A percentile compares a stretch with the other conserved stretches of the same genome.
Evolutionary conservation across 768 basidiomycete genomes (phyloP).

Genomic region (Lactifluus volemus): DNA sequence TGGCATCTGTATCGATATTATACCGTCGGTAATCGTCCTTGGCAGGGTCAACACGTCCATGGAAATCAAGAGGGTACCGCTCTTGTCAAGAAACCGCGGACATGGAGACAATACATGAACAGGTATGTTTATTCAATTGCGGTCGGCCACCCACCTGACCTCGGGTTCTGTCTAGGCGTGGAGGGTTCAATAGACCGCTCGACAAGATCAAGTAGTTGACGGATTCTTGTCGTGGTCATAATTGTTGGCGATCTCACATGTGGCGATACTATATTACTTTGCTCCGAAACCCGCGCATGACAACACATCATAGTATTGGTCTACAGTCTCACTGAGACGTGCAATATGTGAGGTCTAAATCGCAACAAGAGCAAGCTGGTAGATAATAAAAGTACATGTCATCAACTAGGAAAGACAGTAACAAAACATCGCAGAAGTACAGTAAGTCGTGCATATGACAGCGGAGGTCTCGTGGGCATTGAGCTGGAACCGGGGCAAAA

Average conservation of each 20-base stretch:
- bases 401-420: conserved; percentile 1
- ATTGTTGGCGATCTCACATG: no score
- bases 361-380: conserved; percentile 10
- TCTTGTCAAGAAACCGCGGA: conserved; percentile 71
- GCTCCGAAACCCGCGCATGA: no score
- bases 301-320: neutral
- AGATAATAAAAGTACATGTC: conserved; percentile 14
- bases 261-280: no score
- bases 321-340: neutral
- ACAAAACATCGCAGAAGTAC: conserved; percentile 16
- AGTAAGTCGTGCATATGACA: conserved; percentile 11
- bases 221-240: neutral
- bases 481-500: conserved; percentile 7
- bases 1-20: conserved; percentile 4
- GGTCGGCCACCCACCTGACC: conserved; percentile 3
- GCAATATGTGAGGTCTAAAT: conserved; percentile 6
- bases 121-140: conserved; percentile 36
- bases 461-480: conserved; percentile 5
- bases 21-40: neutral
- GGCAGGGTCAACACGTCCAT: conserved; percentile 66
- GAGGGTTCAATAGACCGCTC: conserved; percentile 86
- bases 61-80: conserved; percentile 73
- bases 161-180: conserved; percentile 40
- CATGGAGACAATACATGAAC: conserved; percentile 99
- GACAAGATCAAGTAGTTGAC: conserved; percentile 80